These are phyloP conservation scores for Aspergillus kassunensis DNA, from an alignment of 495 filamentous ascomycete species.

Conservation along the genomic window DNA sequence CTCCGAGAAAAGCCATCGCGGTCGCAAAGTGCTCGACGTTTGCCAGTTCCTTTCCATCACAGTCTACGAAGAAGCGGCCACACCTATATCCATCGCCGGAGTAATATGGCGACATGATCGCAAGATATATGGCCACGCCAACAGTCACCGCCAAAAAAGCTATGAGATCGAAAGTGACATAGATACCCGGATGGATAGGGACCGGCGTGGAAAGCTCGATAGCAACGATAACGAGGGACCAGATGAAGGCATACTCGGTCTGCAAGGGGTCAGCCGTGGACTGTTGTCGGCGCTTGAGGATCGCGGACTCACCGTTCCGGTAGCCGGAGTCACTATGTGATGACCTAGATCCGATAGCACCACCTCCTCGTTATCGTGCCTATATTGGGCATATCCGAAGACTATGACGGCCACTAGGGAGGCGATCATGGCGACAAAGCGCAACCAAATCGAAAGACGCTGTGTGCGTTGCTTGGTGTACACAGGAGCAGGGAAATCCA, in stretches of 20 bases:
- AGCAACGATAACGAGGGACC: slow-evolving; percentile 2
- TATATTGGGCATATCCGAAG: background rate
- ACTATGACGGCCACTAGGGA: background rate
- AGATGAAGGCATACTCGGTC: slow-evolving; percentile 1
- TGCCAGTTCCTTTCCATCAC: slow-evolving; percentile 2
- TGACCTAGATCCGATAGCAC: background rate
- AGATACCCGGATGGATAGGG: slow-evolving; percentile 9
- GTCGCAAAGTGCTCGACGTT: slow-evolving; percentile 9
- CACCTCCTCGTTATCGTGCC: background rate
- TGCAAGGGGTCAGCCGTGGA: background rate
- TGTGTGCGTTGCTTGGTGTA: background rate
- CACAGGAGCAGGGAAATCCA: background rate
- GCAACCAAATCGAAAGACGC: background rate
- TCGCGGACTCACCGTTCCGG: background rate
- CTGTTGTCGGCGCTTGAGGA: too few relatives aligned
- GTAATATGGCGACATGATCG: background rate
- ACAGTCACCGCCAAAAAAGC: background rate
- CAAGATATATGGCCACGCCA: background rate
- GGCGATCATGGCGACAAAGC: background rate
- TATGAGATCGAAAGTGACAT: slow-evolving; percentile 11
- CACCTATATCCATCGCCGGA: slow-evolving; percentile 4
- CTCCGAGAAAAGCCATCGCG: slow-evolving; percentile 6
- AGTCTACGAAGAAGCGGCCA: background rate
- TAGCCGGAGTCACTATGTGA: background rate
- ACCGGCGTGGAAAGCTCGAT: background rate